Evolutionary conservation across 2,329 filamentous ascomycete genomes (phyloP).

Genomic region (Aspergillus brunneoviolaceus): DNA sequence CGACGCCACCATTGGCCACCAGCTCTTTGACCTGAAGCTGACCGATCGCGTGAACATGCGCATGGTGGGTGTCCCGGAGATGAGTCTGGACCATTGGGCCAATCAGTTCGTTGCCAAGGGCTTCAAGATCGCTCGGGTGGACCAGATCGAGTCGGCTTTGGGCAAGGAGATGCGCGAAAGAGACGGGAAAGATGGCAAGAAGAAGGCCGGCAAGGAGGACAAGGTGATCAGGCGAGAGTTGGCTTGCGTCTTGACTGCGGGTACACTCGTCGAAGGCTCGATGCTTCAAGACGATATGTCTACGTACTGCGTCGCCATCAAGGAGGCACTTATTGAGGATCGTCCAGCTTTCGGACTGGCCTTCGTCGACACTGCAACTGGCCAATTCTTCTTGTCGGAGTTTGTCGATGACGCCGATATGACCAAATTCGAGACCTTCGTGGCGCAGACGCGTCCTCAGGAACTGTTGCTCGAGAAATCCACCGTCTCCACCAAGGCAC

Average conservation of each 20-base stretch:
- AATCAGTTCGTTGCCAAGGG: constrained; percentile 98
- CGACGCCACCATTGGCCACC: constrained; percentile 92
- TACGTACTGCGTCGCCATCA: constrained; percentile 93
- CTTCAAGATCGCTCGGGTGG: constrained; percentile 93
- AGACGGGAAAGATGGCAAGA: constrained; percentile 48
- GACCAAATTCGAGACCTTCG: constrained; percentile 95
- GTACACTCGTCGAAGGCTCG: constrained; percentile 88
- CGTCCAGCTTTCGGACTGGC: constrained; percentile 84
- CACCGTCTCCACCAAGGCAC: constrained; percentile 77
- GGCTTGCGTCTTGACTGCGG: constrained; percentile 84
- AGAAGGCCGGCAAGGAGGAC: constrained; percentile 65
- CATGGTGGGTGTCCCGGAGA: constrained; percentile 97
- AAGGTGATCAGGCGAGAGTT: constrained; percentile 92
- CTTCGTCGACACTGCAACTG: constrained; percentile 93
- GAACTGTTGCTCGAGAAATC: constrained; percentile 90
- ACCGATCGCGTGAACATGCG: constrained; percentile 99
- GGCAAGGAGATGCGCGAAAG: constrained; percentile 99
- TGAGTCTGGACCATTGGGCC: constrained; percentile 93
- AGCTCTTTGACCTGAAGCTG: constrained; percentile 95
- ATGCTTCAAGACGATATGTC: constrained; percentile 99
- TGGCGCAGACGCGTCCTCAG: constrained; percentile 85
- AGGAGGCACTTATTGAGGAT: constrained; percentile 69
- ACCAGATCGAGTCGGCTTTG: constrained; percentile 93
- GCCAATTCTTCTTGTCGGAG: constrained; percentile 89
- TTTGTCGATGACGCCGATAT: constrained; percentile 90